Evolutionary conservation across 164 flowering plant genomes (phyloP), one percentile per base, ranked within the genome.

Genomic region (Echeveria elegans): DNA sequence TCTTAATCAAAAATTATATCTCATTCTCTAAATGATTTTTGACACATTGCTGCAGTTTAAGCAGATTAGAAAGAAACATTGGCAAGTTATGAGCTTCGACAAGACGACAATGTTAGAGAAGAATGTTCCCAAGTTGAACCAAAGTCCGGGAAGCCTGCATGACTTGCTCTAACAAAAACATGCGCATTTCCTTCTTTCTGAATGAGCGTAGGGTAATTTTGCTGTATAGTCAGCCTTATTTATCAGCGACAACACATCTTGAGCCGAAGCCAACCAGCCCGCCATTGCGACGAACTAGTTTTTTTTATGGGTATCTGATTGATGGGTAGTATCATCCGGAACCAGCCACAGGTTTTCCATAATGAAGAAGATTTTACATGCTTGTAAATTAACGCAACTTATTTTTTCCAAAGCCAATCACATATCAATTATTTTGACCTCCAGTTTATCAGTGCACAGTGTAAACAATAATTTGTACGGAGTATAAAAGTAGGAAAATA

Each of bases 91-190:
- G 40, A 71, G 70, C 21, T 85, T 85, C 71, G 58, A 80, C 64
- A 87, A 85, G 21, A 80, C 88, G 24, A 78, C 78, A 6, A 77
- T 82, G 88, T 76, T 86, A 23, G 72, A 84, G 48, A 86, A 77
- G 66, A 21, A 14, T 52, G 81, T 86, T 67, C 82, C 79, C 0
- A 31, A 66, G n/a, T 77, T 14, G 32, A 56, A 26, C 14, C 6
- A 56, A 28, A 29, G 16, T 26, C 32, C 10, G 6, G 32, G 32
- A 12, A 56, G 30, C 61, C 32, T 7, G 14, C 30, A 26, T 23
- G 12, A 21, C 28, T 23, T 23, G 12, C 12, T 21, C 28, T 28
- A 56, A 56, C 61, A 29, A 56, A n/a, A 14, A 2, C 31, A 24
- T 12, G 59, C 29, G 12, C 59, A 53, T 53, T 53, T 21, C 9